Conservation (phyloP, 768 basidiomycete genomes). For the Mycena olivaceomarginata region DNA sequence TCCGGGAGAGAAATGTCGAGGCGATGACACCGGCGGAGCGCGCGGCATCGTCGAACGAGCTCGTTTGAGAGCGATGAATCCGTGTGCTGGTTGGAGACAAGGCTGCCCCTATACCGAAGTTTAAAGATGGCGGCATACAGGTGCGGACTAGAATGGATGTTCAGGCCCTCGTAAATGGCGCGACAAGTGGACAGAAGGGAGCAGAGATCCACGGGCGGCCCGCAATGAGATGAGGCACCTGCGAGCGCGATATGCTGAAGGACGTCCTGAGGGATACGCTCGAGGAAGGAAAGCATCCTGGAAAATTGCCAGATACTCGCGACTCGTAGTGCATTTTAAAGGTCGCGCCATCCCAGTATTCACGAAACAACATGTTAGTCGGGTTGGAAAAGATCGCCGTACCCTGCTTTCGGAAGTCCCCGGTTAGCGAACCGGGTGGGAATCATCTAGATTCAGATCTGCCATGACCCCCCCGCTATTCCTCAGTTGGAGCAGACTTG, state of each 20-base stretch:
- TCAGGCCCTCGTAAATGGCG: conserved; percentile 64
- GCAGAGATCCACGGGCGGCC: conserved; percentile 63
- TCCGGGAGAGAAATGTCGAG: conserved; percentile 54
- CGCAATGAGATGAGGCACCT: conserved; percentile 59
- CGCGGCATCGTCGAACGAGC: conserved; percentile 66
- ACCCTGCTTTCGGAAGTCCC: conserved; percentile 10
- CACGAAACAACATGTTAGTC: conserved; percentile 42
- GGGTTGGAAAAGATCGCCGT: conserved; percentile 37
- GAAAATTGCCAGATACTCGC: neutral
- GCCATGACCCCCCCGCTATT: neutral
- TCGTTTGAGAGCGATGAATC: conserved; percentile 68
- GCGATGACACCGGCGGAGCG: conserved; percentile 68
- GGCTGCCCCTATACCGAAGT: conserved; percentile 66
- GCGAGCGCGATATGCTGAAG: conserved; percentile 74
- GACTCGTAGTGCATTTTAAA: conserved; percentile 41
- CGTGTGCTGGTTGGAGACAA: conserved; percentile 53
- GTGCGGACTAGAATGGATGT: conserved; percentile 65
- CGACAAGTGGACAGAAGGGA: conserved; percentile 68
- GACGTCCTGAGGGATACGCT: conserved; percentile 72
- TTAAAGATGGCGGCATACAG: conserved; percentile 76
- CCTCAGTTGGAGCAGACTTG: conserved; percentile 21
- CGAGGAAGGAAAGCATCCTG: conserved; percentile 67
- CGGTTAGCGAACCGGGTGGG: neutral
- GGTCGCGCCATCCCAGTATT: conserved; percentile 34
- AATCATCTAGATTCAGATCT: conserved; percentile 36